Percentiles rank a stretch among this genome's conserved stretches.
Conservation (phyloP, 495 filamentous ascomycete genomes). For the Saxophila tyrrhenica region DNA sequence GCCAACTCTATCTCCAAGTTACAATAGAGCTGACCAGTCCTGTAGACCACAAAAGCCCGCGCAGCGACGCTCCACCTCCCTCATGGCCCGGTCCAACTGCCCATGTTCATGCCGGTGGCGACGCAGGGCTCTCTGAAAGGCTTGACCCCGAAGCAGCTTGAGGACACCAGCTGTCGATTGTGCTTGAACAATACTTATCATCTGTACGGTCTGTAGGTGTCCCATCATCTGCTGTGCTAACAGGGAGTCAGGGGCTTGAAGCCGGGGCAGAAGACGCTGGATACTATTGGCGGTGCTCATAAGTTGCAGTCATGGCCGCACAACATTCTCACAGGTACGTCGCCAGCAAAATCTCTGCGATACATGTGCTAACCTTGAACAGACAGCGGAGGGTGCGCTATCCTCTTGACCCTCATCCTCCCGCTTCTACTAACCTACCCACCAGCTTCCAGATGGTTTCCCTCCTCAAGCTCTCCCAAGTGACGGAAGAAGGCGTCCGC, state of each 20-base stretch:
- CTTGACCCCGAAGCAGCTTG: slow-evolving; percentile 82
- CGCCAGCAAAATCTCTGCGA: neutral
- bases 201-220: slow-evolving; percentile 33
- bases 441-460: slow-evolving; percentile 98
- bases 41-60: slow-evolving; percentile 84
- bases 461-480: slow-evolving; percentile 79
- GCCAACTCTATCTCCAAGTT: neutral
- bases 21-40: neutral
- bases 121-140: slow-evolving; percentile 97
- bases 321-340: slow-evolving; percentile 67
- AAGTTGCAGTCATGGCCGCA: slow-evolving; percentile 88
- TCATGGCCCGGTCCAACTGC: slow-evolving; percentile 79
- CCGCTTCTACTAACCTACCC: no score
- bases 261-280: slow-evolving; percentile 79
- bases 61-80: slow-evolving; percentile 83
- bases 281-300: slow-evolving; percentile 82
- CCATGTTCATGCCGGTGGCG: slow-evolving; percentile 96
- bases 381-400: slow-evolving; percentile 88
- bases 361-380: neutral
- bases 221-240: neutral
- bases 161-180: slow-evolving; percentile 74
- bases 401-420: no score
- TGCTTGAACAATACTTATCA: slow-evolving; percentile 98
- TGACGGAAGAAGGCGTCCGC: slow-evolving; percentile 91
- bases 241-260: slow-evolving; percentile 53